These are phyloP conservation scores for Neovahlkampfia damariscottae DNA, from an alignment of 78 protist genomes.

Conservation along the genomic window DNA sequence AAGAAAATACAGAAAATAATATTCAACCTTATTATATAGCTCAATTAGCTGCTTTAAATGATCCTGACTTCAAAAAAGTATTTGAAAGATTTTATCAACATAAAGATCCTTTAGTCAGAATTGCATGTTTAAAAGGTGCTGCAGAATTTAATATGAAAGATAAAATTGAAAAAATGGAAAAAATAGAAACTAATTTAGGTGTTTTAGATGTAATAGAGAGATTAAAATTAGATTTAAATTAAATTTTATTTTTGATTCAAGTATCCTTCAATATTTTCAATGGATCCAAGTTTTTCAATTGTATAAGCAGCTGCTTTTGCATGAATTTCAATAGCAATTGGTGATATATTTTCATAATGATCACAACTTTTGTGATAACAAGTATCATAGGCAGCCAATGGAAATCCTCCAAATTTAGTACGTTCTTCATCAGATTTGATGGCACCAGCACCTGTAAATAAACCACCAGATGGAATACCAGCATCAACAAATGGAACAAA, in stretches of 20 bases:
- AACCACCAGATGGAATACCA: slow-evolving; percentile 13
- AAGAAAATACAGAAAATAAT: neutral
- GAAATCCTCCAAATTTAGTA: neutral
- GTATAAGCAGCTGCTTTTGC: neutral
- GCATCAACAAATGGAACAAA: slow-evolving; percentile 13
- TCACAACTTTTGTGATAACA: slow-evolving; percentile 28
- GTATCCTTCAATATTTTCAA: no score
- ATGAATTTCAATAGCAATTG: neutral
- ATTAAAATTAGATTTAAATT: no score
- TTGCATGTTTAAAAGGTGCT: neutral
- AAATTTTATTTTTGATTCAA: no score
- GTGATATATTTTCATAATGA: neutral
- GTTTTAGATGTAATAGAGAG: neutral
- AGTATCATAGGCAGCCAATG: slow-evolving; percentile 6
- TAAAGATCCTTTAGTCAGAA: neutral
- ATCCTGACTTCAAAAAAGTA: neutral
- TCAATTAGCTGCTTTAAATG: neutral
- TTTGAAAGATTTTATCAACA: neutral
- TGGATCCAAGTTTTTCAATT: neutral
- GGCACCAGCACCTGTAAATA: slow-evolving; percentile 14
- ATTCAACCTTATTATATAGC: neutral
- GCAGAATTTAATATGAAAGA: neutral
- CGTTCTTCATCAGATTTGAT: neutral
- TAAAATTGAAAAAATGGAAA: neutral
- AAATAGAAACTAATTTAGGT: neutral